Base-by-base conservation (phyloP, 257 asterid species). In the Nicotiana benthamiana region DNA sequence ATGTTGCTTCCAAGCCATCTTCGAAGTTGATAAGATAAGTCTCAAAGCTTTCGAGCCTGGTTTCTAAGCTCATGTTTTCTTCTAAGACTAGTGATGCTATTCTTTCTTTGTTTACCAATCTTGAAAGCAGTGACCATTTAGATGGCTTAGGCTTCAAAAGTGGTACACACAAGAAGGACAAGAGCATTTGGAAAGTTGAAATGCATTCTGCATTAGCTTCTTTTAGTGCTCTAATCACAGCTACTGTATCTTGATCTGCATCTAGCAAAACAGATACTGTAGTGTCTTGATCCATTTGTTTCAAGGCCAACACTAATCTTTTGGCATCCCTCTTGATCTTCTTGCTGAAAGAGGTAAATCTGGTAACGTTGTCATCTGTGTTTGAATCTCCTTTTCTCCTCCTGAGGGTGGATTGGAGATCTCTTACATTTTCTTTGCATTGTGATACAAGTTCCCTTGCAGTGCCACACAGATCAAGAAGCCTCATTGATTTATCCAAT, bases 41-140 rank as follows among this genome's bases (percentile, higher is more conserved):
- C 40, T 87, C 88, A 16, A 79, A 80, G 20, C 54, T 85, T 79
- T 85, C 80, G 3, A 87, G 32, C 63, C 83, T 84, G 56, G 40
- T 6, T 3, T 48, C 40, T 46, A 46, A 72, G 51, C 84, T 87
- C 48, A 10, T 6, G 16, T 40, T 59, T 22, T 83, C 76, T 52
- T 57, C 24, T 61, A 79, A 75, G 40, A 34, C 82, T 77, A 80
- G 82, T 9, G 79, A 61, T 34, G 78, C 80, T 8, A 83, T 82
- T 61, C 60, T 57, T 68, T 83, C 86, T 34, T 76, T 85, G 17
- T 76, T 77, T 40, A 83, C 65, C 62, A 87, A 72, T 46, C 83
- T 87, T 51, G 86, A 83, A 81, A 87, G 84, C 77, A 86, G 18
- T 32, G 83, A 80, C 89, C 90, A 87, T 82, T 81, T 87, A 22